These are phyloP conservation scores for Hericium erinaceus DNA, from an alignment of 768 basidiomycete species.

Conservation along the genomic window DNA sequence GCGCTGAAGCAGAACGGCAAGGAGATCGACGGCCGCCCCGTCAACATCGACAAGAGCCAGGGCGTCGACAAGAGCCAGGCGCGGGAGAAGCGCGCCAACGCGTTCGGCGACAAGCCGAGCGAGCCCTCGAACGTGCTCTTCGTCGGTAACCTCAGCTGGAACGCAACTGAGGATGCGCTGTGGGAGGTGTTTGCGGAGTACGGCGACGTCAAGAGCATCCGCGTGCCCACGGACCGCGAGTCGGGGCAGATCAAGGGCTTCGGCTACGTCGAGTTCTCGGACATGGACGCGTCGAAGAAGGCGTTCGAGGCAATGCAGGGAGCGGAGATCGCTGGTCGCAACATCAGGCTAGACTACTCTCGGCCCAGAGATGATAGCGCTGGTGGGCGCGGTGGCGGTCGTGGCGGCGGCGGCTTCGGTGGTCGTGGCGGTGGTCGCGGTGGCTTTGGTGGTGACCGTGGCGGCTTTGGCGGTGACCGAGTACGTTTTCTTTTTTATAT, in stretches of 20 bases:
- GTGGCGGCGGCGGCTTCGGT: slow-evolving; percentile 24
- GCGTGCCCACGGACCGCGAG: slow-evolving; percentile 89
- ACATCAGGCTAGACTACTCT: slow-evolving; percentile 63
- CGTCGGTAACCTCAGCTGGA: slow-evolving; percentile 84
- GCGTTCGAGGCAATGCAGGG: slow-evolving; percentile 66
- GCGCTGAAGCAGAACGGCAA: slow-evolving; percentile 74
- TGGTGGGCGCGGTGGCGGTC: slow-evolving; percentile 38
- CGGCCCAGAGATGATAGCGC: slow-evolving; percentile 65
- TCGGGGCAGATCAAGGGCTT: slow-evolving; percentile 89
- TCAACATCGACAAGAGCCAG: slow-evolving; percentile 79
- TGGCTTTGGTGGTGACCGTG: slow-evolving; percentile 35
- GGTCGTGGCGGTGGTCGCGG: slow-evolving; percentile 31
- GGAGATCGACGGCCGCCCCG: slow-evolving; percentile 86
- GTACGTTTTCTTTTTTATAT: slow-evolving; percentile 25
- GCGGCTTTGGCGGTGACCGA: slow-evolving; percentile 35
- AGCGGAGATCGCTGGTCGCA: slow-evolving; percentile 71
- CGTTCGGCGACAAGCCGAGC: slow-evolving; percentile 64
- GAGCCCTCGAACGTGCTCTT: slow-evolving; percentile 74
- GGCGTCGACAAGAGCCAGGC: slow-evolving; percentile 38
- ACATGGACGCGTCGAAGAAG: slow-evolving; percentile 68
- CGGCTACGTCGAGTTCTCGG: slow-evolving; percentile 91
- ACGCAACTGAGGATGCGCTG: slow-evolving; percentile 69
- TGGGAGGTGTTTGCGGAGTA: slow-evolving; percentile 89
- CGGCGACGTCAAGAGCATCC: slow-evolving; percentile 76
- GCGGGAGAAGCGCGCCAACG: slow-evolving; percentile 62